Evolutionary conservation across 2,329 filamentous ascomycete species (phyloP).

Genomic region (Diaporthe caulivora): DNA sequence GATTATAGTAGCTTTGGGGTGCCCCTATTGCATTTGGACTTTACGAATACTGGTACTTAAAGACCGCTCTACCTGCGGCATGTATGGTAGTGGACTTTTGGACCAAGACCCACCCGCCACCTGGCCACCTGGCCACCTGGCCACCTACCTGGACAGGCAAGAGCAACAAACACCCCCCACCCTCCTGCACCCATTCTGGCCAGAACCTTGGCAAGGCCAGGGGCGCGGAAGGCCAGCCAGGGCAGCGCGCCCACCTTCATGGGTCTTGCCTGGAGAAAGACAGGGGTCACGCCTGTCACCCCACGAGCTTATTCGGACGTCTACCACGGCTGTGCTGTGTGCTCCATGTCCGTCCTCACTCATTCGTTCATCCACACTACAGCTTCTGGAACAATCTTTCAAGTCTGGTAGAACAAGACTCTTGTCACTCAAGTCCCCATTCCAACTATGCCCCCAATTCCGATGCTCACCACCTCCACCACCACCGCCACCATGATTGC

Average conservation of each 20-base stretch:
- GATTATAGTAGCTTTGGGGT: too few species aligned
- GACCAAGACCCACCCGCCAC: not conserved
- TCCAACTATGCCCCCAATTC: too few species aligned
- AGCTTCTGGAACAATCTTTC: too few species aligned
- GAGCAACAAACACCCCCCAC: not conserved
- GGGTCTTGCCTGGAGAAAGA: not conserved
- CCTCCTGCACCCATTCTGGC: conserved; percentile 5
- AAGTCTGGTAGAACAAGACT: too few species aligned
- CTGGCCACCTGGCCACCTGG: too few species aligned
- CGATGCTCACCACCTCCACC: too few species aligned
- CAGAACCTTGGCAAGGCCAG: not conserved
- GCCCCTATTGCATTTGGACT: too few species aligned
- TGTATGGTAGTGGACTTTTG: not conserved
- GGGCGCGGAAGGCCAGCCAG: not conserved
- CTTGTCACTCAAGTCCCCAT: too few species aligned
- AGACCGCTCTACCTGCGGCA: too few species aligned
- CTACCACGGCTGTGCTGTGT: not conserved
- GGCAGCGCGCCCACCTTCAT: not conserved
- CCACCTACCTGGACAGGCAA: not conserved
- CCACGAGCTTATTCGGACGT: conserved; percentile 31
- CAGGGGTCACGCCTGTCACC: conserved; percentile 27
- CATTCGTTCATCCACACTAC: not conserved
- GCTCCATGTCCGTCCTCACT: not conserved
- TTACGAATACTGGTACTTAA: too few species aligned
- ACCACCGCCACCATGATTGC: too few species aligned